Evolutionary conservation across 345 rosid species (phyloP).

Genomic region (Populus ilicifolia): DNA sequence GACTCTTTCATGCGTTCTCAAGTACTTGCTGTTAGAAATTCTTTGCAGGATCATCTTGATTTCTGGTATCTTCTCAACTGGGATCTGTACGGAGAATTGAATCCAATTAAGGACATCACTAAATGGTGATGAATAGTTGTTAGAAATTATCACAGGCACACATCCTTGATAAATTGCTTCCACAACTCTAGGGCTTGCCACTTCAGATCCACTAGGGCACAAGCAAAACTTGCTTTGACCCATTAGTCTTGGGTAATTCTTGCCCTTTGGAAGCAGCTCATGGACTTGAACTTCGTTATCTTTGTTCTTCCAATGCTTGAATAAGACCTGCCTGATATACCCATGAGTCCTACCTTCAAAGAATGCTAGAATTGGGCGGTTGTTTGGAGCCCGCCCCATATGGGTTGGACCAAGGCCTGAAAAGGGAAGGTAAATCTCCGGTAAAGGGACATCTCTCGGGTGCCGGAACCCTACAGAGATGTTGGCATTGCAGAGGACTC

Average conservation of each 20-base stretch:
- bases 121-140: slow-evolving; percentile 43
- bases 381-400: slow-evolving; percentile 12
- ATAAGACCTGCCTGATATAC: slow-evolving; percentile 29
- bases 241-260: slow-evolving; percentile 38
- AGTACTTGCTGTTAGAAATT: slow-evolving; percentile 36
- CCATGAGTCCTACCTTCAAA: slow-evolving; percentile 46
- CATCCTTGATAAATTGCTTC: slow-evolving; percentile 45
- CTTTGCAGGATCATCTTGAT: slow-evolving; percentile 45
- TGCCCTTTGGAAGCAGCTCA: slow-evolving; percentile 26
- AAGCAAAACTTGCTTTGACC: slow-evolving; percentile 53
- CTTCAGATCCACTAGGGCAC: slow-evolving; percentile 61
- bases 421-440: slow-evolving; percentile 36
- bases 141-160: slow-evolving; percentile 44
- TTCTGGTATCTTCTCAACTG: slow-evolving; percentile 31
- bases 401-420: slow-evolving; percentile 23
- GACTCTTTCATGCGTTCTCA: slow-evolving; percentile 37
- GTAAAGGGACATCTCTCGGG: slow-evolving; percentile 36
- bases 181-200: slow-evolving; percentile 53
- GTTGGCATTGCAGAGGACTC: slow-evolving; percentile 50
- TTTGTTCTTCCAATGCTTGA: slow-evolving; percentile 37
- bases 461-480: slow-evolving; percentile 40
- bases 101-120: slow-evolving; percentile 51
- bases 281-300: slow-evolving; percentile 42
- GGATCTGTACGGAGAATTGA: slow-evolving; percentile 40
- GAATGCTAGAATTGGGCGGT: slow-evolving; percentile 38